These are phyloP conservation scores for Daucus carota DNA, from an alignment of 129 eudicot genomes.

Conservation along the genomic window DH1_v3.0 NC_030384.2:38211501-38212000, in stretches of 20 bases:
- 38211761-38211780: background rate
- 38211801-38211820: background rate
- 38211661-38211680: background rate
- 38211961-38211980: background rate
- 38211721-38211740: background rate
- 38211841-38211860: background rate
- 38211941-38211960: background rate
- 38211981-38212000: background rate
- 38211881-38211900: background rate
- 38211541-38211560: background rate
- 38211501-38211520: background rate
- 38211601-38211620: no score
- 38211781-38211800: background rate
- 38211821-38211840: background rate
- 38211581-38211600: no score
- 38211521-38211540: background rate
- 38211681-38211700: background rate
- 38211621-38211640: no score
- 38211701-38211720: background rate
- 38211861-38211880: background rate
- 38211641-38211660: background rate
- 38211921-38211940: background rate
- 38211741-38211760: background rate
- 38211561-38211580: no score
- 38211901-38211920: background rate